These are phyloP conservation scores for Ailanthus altissimus DNA, from an alignment of 345 rosid species.

Conservation along the genomic window DNA sequence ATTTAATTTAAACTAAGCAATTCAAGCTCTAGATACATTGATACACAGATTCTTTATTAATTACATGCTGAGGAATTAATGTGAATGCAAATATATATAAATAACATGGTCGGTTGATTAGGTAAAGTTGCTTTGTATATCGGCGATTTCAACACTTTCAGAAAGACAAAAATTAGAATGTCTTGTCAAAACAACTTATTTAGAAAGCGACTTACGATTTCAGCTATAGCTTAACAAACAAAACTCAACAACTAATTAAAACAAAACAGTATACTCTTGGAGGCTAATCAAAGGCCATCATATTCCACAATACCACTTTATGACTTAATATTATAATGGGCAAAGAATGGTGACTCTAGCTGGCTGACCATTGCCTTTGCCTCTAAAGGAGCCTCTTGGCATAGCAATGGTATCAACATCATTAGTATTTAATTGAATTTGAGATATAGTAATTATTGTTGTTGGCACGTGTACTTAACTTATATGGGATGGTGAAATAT, in stretches of 20 bases:
- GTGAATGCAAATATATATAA: constrained; percentile 11
- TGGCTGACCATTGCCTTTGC: neutral
- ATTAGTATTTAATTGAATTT: neutral
- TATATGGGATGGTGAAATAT: neutral
- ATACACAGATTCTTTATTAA: neutral
- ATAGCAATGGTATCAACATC: neutral
- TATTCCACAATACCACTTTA: neutral
- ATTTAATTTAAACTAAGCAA: neutral
- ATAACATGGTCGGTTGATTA: constrained; percentile 39
- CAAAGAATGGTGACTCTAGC: neutral
- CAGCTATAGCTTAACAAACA: constrained; percentile 14
- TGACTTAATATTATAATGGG: neutral
- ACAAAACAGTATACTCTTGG: constrained; percentile 19
- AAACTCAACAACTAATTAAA: neutral
- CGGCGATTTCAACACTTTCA: constrained; percentile 27
- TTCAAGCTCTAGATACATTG: neutral
- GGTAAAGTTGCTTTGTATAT: constrained; percentile 32
- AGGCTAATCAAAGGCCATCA: constrained; percentile 17
- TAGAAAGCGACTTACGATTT: constrained; percentile 20
- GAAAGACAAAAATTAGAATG: constrained; percentile 26
- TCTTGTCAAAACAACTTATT: constrained; percentile 8
- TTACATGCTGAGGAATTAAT: constrained; percentile 11
- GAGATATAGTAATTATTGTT: neutral
- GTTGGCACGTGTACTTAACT: neutral
- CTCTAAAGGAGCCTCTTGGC: no score